Evolutionary conservation across 2,329 filamentous ascomycete genomes (phyloP), one percentile per base, ranked within the genome.

Genomic region (Phialophora macrospora): DNA sequence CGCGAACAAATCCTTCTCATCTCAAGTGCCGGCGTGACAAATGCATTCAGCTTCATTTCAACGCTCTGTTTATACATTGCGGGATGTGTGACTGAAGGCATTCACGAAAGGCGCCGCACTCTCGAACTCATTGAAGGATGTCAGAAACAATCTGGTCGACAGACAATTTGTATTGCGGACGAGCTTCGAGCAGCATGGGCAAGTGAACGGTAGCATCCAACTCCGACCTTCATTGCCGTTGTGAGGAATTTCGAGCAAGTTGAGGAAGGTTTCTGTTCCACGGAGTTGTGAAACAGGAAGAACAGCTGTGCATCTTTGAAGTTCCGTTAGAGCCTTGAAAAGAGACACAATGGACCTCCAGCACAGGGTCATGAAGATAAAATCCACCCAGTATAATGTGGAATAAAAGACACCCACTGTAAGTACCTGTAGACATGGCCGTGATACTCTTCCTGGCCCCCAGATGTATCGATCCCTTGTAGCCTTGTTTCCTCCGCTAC

Each of bases 11-110:
- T 60, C 28, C 46, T 60, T 1, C 58, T 60, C 46, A 60, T 60
- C 24, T 48, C 58, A n/a, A 60, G 30, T 41, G 28, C 44, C 30
- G 58, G 58, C 7, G 22, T 38, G 12, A 32, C 46, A 11, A 48
- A 60, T 11, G 17, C 48, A 20, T 60, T 60, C 28, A 52, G 30
- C 28, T 60, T 60, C 48, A 52, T 54, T 12, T 60, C 58, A 8
- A 54, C 58, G 7, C 58, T 54, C 26, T 60, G 58, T 52, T 38
- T 60, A 48, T 60, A 60, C 28, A 60, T 60, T 38, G 58, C 58
- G 8, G 58, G 58, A n/a, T 30, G 34, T 28, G 58, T 60, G 30
- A 60, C 58, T 1, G 58, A 60, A 24, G 58, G 58, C n/a, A 22
- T 60, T 17, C 46, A 51, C 11, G 58, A 60, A 49, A 48, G 58